These are phyloP conservation scores for Globisporangium sylvaticum DNA, from an alignment of 352 stramenopile species.

Conservation along the genomic window DNA sequence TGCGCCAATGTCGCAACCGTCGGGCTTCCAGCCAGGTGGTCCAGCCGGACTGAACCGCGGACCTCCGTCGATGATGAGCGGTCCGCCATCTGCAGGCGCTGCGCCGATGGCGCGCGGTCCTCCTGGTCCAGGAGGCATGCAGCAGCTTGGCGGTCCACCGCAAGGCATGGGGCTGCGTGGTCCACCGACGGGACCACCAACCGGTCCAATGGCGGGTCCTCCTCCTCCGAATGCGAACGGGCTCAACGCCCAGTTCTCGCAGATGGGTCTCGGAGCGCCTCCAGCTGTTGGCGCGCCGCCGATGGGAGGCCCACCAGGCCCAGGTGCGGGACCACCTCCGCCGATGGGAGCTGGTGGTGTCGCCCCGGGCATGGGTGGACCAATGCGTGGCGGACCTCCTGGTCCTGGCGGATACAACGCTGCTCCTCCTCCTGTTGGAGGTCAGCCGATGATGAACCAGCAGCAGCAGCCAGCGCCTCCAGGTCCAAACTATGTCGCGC, in stretches of 20 bases:
- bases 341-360: constrained; percentile 18
- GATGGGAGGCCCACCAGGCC: constrained; percentile 31
- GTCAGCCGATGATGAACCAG: constrained; percentile 22
- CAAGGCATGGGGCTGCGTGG: constrained; percentile 17
- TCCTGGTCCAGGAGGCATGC: constrained; percentile 13
- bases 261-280: constrained; percentile 59
- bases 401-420: constrained; percentile 9
- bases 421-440: neutral
- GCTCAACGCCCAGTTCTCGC: constrained; percentile 58
- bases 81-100: constrained; percentile 12
- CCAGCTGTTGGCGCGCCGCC: constrained; percentile 17
- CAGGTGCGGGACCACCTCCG: constrained; percentile 14
- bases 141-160: constrained; percentile 10
- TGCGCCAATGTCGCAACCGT: constrained; percentile 19
- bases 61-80: constrained; percentile 32
- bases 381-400: constrained; percentile 15
- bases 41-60: constrained; percentile 9
- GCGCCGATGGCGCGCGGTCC: constrained; percentile 18
- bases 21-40: constrained; percentile 14
- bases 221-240: constrained; percentile 21
- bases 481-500: constrained; percentile 23
- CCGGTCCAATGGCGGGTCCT: constrained; percentile 7
- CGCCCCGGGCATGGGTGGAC: constrained; percentile 1
- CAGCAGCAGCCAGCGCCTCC: constrained; percentile 19
- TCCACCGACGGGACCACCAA: constrained; percentile 12